Conservation (phyloP, 371 early-diverging fungal genomes). For the Batkoa obscura region DNA sequence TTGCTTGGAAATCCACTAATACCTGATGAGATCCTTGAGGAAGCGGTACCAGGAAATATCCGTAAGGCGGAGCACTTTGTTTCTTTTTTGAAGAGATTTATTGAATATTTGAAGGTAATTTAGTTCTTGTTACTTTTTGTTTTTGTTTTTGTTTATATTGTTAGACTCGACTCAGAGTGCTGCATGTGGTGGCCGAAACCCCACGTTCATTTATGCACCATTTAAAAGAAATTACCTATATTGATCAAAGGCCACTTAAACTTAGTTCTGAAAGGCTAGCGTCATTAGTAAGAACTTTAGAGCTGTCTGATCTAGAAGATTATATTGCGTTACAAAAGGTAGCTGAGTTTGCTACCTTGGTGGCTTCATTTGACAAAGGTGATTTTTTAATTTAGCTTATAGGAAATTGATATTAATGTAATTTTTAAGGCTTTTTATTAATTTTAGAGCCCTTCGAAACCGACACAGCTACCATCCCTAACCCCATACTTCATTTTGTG, state of each 20-base stretch:
- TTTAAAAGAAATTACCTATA: slow-evolving; percentile 80
- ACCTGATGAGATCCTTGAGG: slow-evolving; percentile 81
- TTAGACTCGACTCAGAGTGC: slow-evolving; percentile 85
- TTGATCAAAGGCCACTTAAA: slow-evolving; percentile 83
- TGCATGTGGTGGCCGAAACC: slow-evolving; percentile 95
- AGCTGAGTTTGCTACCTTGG: slow-evolving; percentile 89
- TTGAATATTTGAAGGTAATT: slow-evolving; percentile 91
- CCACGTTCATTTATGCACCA: slow-evolving; percentile 84
- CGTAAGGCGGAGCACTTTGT: slow-evolving; percentile 97
- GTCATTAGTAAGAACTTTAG: slow-evolving; percentile 73
- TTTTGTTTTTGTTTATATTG: background rate
- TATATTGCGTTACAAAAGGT: slow-evolving; percentile 66
- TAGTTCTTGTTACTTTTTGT: background rate
- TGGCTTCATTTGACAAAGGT: slow-evolving; percentile 90
- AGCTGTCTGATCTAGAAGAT: slow-evolving; percentile 80
- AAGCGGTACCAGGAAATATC: slow-evolving; percentile 97
- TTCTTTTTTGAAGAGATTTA: slow-evolving; percentile 84
- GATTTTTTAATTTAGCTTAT: too few relatives aligned
- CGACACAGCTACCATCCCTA: slow-evolving; percentile 79
- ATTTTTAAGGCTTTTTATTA: slow-evolving; percentile 58
- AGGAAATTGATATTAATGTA: background rate
- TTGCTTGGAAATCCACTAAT: slow-evolving; percentile 68
- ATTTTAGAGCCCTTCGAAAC: slow-evolving; percentile 97
- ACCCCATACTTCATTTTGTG: slow-evolving; percentile 82
- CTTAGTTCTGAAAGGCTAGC: slow-evolving; percentile 73